These are phyloP conservation scores for Vicia sativa DNA, from an alignment of 306 rosid genomes.

Conservation along the genomic window DNA sequence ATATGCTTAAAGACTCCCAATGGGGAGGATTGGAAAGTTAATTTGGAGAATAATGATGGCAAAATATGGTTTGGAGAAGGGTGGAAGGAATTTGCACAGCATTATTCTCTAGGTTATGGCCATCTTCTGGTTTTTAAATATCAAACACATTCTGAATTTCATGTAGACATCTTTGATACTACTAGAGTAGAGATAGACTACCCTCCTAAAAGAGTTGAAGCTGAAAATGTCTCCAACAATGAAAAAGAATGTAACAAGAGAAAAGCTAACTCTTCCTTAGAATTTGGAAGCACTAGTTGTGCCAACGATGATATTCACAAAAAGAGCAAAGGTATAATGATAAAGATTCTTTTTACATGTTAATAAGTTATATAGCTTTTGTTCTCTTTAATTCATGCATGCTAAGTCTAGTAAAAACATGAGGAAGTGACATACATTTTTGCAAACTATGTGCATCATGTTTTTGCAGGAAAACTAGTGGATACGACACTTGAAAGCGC, in stretches of 20 bases:
- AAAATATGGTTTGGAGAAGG: no score
- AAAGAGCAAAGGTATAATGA: not conserved
- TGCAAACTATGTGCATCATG: no score
- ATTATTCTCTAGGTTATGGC: not conserved
- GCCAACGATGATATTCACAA: not conserved
- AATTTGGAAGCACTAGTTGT: not conserved
- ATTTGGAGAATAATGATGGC: no score
- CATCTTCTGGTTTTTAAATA: conserved; percentile 33
- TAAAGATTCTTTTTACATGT: no score
- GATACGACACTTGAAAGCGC: no score
- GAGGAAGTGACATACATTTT: no score
- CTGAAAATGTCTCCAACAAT: not conserved
- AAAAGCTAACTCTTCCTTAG: not conserved
- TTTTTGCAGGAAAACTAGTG: no score
- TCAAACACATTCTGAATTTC: not conserved
- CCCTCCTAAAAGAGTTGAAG: not conserved
- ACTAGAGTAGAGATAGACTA: conserved; percentile 26
- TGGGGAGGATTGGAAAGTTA: no score
- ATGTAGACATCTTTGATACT: conserved; percentile 12
- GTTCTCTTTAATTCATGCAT: no score
- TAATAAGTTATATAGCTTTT: no score
- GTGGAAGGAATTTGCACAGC: no score
- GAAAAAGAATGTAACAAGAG: not conserved
- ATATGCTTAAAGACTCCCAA: not conserved
- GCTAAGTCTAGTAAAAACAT: no score